Percentiles rank a stretch among this genome's conserved stretches.
Conservation (phyloP, 768 basidiomycete species). For the Trametes villosa region DNA sequence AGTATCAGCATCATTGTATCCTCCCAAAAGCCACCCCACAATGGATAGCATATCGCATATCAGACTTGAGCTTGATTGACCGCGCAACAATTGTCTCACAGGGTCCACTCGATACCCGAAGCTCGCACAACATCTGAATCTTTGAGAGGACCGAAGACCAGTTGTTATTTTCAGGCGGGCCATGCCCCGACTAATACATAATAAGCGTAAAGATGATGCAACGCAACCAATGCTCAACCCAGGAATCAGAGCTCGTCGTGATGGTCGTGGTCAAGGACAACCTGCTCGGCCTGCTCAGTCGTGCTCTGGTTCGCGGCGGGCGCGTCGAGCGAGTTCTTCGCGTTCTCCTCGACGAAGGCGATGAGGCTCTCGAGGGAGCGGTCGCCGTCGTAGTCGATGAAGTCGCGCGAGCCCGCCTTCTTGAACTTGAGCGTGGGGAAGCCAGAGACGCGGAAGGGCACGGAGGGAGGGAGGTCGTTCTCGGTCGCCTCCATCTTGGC, state of each 20-base stretch:
- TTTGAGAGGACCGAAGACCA: not conserved
- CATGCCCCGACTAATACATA: conserved; percentile 18
- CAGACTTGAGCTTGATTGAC: not conserved
- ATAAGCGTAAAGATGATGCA: conserved; percentile 18
- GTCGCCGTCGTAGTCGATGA: conserved; percentile 94
- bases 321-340: conserved; percentile 67
- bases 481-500: conserved; percentile 97
- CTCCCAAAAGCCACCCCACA: conserved; percentile 10
- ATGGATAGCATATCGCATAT: conserved; percentile 8
- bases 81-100: too few species aligned
- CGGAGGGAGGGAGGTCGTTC: conserved; percentile 91
- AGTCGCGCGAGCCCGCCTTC: conserved; percentile 82
- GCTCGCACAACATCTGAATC: not conserved
- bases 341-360: conserved; percentile 80
- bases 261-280: conserved; percentile 30
- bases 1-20: conserved; percentile 22
- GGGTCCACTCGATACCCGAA: not conserved
- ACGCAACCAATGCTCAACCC: not conserved
- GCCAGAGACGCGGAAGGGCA: conserved; percentile 83
- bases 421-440: conserved; percentile 99
- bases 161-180: conserved; percentile 11
- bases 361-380: conserved; percentile 85
- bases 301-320: conserved; percentile 29
- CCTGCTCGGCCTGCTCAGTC: conserved; percentile 28
- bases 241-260: conserved; percentile 33